Evolutionary conservation across 2,329 filamentous ascomycete species (phyloP), one percentile per base, ranked within the genome.

Genomic region (Aureobasidium sp.): DNA sequence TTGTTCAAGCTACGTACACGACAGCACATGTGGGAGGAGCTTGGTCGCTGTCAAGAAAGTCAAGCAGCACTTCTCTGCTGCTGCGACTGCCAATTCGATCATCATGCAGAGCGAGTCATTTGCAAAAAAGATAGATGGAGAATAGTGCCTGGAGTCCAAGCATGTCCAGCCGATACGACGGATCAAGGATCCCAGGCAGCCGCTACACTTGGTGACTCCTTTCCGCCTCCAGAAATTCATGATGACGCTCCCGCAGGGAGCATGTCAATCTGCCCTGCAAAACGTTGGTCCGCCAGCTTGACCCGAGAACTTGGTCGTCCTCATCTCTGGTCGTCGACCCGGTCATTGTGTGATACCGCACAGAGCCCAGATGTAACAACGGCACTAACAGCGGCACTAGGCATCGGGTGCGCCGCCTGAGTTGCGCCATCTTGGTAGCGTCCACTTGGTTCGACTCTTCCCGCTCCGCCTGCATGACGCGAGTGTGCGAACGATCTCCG

Each of bases 401-500:
- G 32, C 59, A 55, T 50, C 59, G 49, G 49, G 48, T 53, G 50
- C 50, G 59, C 59, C 48, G 59, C 50, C 59, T 47, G 39, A 61
- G 48, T 61, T 61, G 49, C 59, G 59, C 59, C 59, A 61, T 61
- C 59, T 54, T 41, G 39, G 34, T 54, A 59, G 57, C 49, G 49
- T 61, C 47, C 45, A 53, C 41, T 37, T 53, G 59, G 59, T 27
- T 54, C 50, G 59, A 61, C 49, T 61, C 32, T 27, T 61, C 49
- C 58, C 48, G 47, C 47, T 53, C 59, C 41, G 48, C 59, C 50
- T 55, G 59, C 59, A 54, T 61, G 48, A 61, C 49, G 59, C 59
- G 59, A 54, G 59, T 61, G 59, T 37, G 47, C 59, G 59, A 61
- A 61, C 48, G 59, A 61, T 55, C 59, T 61, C 42, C 59, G 59